Evolutionary conservation across 352 stramenopile species (phyloP), one percentile per base, ranked within the genome.

Genomic region (Phytophthora hybrid): DNA sequence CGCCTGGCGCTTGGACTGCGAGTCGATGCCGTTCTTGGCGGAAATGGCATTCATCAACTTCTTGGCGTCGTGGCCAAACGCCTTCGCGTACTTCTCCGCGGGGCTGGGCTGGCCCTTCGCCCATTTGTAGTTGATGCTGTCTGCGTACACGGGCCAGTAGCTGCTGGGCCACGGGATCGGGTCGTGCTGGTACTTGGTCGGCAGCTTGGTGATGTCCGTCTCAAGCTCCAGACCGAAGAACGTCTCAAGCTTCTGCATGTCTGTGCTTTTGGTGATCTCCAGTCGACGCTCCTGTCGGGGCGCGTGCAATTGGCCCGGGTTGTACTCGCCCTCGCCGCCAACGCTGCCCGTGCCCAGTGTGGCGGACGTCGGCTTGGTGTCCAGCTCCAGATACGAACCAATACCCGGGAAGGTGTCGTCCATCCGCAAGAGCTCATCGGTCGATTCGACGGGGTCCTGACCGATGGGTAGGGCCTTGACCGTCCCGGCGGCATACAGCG

Each of bases 51-150:
- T 81, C 60, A 81, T 79, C 31, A 90, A 78, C 4, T 55, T 39
- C 18, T 67, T 70, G 10, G 58, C 52, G 54, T 90, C 82, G 63
- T 86, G 76, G 2, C 82, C 77, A 57, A 89, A 90, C 34, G 79
- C 72, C 5, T 47, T 71, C 13, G 80, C 83, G 69, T 90, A 90
- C 71, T 88, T 88, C 52, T 89, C 81, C 0, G 81, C 70, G 7
- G 83, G 72, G 56, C 83, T 88, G 18, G 70, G 69, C 41, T 74
- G 63, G 29, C 56, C 61, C 23, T 81, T 78, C 4, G 63, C 41
- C 84, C 84, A 93, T 32, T 62, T 57, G 68, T 83, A 86, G 58
- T 92, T 92, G 66, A 93, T 87, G 47, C 83, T 84, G 73, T 93
- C 85, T 18, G 78, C 73, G 63, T 81, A 91, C 55, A 81, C 62